Base-by-base conservation (phyloP, 148 eudicot genomes). In the Cornus kousa region DNA sequence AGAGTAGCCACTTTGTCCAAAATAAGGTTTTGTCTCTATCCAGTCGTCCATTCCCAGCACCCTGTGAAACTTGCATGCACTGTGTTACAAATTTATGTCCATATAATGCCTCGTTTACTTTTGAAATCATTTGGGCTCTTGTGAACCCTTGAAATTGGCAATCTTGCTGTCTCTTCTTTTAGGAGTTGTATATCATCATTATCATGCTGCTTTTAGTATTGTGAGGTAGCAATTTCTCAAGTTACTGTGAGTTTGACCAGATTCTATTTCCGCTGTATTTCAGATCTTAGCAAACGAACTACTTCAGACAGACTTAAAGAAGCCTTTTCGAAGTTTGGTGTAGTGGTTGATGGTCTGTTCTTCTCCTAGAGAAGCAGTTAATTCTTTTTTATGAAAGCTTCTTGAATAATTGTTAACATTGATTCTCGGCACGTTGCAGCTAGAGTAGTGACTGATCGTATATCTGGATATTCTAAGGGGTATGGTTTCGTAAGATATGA, bases 381-480 rank as follows among this genome's bases (percentile, higher is more conserved):
- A 53, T 53, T 53, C 7, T 60, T 53, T 23, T 74, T 62, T 33
- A 22, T 7, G 46, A n/a, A 37, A 60, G 28, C 14, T 14, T 3
- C 31, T 76, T 33, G 3, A 20, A 66, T 65, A n/a, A 68, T 76
- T 40, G 40, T 17, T 43, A 9, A 48, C 17, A 12, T 67, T 82
- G 59, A 62, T 67, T 12, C 31, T 70, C 35, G 75, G 16, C 32
- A 33, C n/a, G 68, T 79, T 86, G 92, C 93, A 95, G 98, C 98
- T 22, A 89, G 82, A 83, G 97, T 95, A 75, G 97, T 91, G 82
- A 88, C 97, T 76, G 99, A 95, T 84, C 97, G 94, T 13, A 82
- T 77, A 69, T 86, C 90, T 74, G 94, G 94, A 22, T 91, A 75
- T 79, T 93, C 99, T 0, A 95, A 91, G 82, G 97, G 99, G 32